Conservation (phyloP, 768 basidiomycete species). For the Sarcomyxa edulis region DNA sequence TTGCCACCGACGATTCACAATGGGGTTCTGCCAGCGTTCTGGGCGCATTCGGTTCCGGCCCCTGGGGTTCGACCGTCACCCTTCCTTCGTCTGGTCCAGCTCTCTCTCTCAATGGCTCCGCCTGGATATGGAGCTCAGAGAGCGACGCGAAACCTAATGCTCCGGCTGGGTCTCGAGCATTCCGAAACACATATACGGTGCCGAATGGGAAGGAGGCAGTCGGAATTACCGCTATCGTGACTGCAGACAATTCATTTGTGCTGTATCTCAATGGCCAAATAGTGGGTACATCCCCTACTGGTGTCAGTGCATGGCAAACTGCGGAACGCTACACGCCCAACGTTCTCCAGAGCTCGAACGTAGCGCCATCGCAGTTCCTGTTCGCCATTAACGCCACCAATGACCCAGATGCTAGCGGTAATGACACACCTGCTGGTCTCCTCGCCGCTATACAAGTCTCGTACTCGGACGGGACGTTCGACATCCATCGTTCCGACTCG, state of each 20-base stretch:
- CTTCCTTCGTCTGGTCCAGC: conserved; percentile 1
- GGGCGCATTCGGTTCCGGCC: neutral
- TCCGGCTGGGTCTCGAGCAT: neutral
- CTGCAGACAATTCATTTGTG: conserved; percentile 19
- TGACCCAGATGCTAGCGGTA: conserved; percentile 13
- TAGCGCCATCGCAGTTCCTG: conserved; percentile 11
- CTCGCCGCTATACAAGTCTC: conserved; percentile 15
- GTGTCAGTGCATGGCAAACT: conserved; percentile 10
- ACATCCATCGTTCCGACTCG: conserved; percentile 14
- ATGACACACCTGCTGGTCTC: conserved; percentile 25
- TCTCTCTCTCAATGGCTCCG: neutral
- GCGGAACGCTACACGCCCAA: conserved; percentile 18
- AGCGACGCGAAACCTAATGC: neutral
- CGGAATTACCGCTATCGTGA: too few relatives aligned
- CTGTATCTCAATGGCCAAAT: conserved; percentile 22
- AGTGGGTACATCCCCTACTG: conserved; percentile 17
- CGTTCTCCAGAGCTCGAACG: too few relatives aligned
- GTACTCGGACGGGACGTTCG: conserved; percentile 17
- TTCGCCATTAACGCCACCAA: conserved; percentile 26
- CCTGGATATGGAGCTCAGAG: conserved; percentile 4
- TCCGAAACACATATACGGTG: conserved; percentile 6
- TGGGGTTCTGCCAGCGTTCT: conserved; percentile 1
- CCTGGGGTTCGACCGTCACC: conserved; percentile 1
- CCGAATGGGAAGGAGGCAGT: conserved; percentile 13
- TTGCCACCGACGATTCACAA: neutral